Conservation (phyloP, 1,284 basidiomycete species). For the Trichosporon sp. region DNA sequence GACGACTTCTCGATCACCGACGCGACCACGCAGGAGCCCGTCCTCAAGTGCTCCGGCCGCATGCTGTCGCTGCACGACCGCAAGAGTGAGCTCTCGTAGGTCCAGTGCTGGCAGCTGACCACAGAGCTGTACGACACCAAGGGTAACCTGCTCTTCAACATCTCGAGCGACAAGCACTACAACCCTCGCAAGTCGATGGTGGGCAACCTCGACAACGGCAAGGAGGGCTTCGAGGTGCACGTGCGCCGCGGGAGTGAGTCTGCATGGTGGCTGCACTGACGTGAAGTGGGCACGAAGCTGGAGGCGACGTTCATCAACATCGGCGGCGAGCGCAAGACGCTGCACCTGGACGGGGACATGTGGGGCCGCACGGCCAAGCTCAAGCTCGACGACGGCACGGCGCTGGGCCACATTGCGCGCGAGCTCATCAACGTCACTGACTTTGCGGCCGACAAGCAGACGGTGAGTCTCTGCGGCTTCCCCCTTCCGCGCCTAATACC, state of each 20-base stretch:
- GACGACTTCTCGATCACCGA: constrained; percentile 10
- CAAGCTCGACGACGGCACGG: constrained; percentile 2
- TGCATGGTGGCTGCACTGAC: neutral
- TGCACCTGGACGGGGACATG: constrained; percentile 12
- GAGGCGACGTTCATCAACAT: constrained; percentile 6
- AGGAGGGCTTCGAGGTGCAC: neutral
- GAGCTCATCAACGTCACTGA: constrained; percentile 7
- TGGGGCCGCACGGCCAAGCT: constrained; percentile 14
- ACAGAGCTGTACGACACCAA: constrained; percentile 12
- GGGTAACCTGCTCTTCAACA: constrained; percentile 17
- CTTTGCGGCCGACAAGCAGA: constrained; percentile 13
- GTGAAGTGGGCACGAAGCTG: constrained; percentile 10
- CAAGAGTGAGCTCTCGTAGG: constrained; percentile 12
- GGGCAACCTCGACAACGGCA: constrained; percentile 3
- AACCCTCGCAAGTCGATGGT: constrained; percentile 12
- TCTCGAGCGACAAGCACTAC: constrained; percentile 7
- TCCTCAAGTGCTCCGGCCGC: constrained; percentile 9
- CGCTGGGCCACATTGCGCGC: constrained; percentile 12
- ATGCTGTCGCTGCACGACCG: constrained; percentile 12
- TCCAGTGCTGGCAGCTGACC: neutral
- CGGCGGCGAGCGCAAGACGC: neutral
- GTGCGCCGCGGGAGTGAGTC: neutral
- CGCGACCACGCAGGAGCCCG: neutral
- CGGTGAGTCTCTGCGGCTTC: constrained; percentile 7
- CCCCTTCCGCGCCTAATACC: neutral